Evolutionary conservation across 495 filamentous ascomycete species (phyloP).

Genomic region (Gamarada debralockiae): DNA sequence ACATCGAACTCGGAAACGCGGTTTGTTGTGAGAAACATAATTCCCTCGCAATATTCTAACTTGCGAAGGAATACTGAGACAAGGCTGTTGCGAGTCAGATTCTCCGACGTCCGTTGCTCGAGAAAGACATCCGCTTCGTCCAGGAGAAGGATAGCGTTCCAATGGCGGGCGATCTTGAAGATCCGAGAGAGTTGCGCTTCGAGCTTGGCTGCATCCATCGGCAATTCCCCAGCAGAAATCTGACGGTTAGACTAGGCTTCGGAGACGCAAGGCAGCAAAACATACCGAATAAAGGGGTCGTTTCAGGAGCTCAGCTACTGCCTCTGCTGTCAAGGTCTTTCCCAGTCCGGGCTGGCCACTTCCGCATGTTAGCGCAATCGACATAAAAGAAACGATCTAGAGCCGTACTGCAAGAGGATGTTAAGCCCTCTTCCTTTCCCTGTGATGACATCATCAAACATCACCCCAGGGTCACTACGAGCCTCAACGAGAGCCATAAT

Average conservation of each 20-base stretch:
- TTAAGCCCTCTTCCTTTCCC: constrained; percentile 10
- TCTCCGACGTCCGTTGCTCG: constrained; percentile 27
- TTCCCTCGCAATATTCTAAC: constrained; percentile 17
- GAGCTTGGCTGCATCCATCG: constrained; percentile 18
- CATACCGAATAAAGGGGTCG: constrained; percentile 12
- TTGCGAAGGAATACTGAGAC: constrained; percentile 16
- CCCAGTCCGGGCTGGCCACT: constrained; percentile 4
- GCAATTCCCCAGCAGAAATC: constrained; percentile 20
- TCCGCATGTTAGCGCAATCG: constrained; percentile 10
- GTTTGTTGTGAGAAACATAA: constrained; percentile 20
- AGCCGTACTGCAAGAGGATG: constrained; percentile 12
- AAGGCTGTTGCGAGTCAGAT: constrained; percentile 24
- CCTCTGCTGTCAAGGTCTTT: constrained; percentile 12
- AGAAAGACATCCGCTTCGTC: constrained; percentile 38
- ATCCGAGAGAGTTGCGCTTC: constrained; percentile 37
- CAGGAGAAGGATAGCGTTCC: constrained; percentile 38
- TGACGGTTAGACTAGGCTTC: constrained; percentile 9
- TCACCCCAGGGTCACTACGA: background rate
- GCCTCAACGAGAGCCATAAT: constrained; percentile 23
- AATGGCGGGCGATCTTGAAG: constrained; percentile 34
- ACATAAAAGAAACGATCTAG: too few species aligned
- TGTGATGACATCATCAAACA: constrained; percentile 10
- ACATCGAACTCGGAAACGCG: constrained; percentile 12
- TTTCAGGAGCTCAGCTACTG: constrained; percentile 7
- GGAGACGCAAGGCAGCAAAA: constrained; percentile 2